Base-by-base conservation (phyloP, 108 stramenopile species). In the Pseudonitzschia pungens region DNA sequence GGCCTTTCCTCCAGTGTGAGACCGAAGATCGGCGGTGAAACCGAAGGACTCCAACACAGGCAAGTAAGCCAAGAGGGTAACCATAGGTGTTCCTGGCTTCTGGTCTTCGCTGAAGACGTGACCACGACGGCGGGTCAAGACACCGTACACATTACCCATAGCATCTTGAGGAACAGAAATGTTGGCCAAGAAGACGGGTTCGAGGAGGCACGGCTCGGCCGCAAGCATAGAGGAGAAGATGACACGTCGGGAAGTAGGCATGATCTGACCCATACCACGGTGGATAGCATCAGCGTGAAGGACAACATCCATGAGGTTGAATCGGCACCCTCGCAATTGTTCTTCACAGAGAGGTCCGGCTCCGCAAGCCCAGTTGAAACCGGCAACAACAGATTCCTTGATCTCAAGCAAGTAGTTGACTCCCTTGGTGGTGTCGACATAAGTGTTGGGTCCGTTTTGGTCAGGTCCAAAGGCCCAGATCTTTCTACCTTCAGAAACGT, bases 191-290 rank as follows among this genome's bases (percentile, higher is more conserved):
- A 96, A 99, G 62, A 99, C 89, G 24, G 99, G 99, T 90, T 99
- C 99, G 65, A 99, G 84, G 70, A 99, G 83, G 67, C 92, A 86
- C 27, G 99, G 98, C 31, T 86, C 76, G 33, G 93, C 97, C 48
- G 91, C 82, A 89, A 97, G 75, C 84, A 99, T 87, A 24, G 94
- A 92, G 28, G 99, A 87, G 82, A 98, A 99, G 85, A 93, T 94
- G 14, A 99, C 99, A 81, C 99, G 97, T 81, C 99, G 96, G 56
- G 98, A 81, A 68, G 99, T 99, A 84, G 99, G 99, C 97, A 98
- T 97, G 87, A 99, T 97, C 85, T 99, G 99, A 72, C 99, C 99
- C 97, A 98, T 98, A 83, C 99, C 99, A 92, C 99, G 98, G 85
- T 99, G 98, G 80, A 99, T 99, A 72, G 98, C 97, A 95, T 99